These are phyloP conservation scores for Dictyophora rubrovolvata DNA, from an alignment of 768 basidiomycete species.

Conservation along the genomic window DNA sequence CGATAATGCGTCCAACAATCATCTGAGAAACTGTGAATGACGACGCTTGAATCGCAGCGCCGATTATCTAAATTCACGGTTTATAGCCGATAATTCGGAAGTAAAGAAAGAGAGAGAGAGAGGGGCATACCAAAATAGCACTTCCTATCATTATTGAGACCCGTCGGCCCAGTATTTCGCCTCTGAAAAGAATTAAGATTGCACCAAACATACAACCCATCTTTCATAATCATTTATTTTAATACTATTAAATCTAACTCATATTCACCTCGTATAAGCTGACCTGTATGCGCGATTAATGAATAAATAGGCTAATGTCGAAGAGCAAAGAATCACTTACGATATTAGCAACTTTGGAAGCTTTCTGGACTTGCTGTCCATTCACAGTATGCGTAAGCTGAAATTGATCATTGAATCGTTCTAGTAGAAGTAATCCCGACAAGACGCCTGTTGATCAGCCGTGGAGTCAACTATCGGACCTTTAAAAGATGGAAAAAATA, in stretches of 20 bases:
- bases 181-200: constrained; percentile 5
- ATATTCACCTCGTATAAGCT: constrained; percentile 7
- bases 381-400: constrained; percentile 5
- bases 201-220: constrained; percentile 9
- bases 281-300: not conserved
- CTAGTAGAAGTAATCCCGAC: constrained; percentile 2
- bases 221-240: not conserved
- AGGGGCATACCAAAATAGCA: constrained; percentile 1
- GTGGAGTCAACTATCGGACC: not conserved
- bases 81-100: not conserved
- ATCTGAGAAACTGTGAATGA: constrained; percentile 5
- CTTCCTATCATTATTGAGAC: constrained; percentile 5
- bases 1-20: constrained; percentile 6
- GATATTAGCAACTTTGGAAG: constrained; percentile 7
- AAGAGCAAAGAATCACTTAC: not conserved
- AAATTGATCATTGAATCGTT: constrained; percentile 7
- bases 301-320: not conserved
- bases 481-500: not conserved
- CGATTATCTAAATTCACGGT: constrained; percentile 1
- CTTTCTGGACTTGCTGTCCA: constrained; percentile 5
- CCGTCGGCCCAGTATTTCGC: constrained; percentile 2
- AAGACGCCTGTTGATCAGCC: not conserved
- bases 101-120: not conserved
- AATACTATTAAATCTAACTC: not conserved
- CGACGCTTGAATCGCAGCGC: constrained; percentile 4